Conservation (phyloP, 1,284 basidiomycete genomes). For the Anthracocystis walkeri region DNA sequence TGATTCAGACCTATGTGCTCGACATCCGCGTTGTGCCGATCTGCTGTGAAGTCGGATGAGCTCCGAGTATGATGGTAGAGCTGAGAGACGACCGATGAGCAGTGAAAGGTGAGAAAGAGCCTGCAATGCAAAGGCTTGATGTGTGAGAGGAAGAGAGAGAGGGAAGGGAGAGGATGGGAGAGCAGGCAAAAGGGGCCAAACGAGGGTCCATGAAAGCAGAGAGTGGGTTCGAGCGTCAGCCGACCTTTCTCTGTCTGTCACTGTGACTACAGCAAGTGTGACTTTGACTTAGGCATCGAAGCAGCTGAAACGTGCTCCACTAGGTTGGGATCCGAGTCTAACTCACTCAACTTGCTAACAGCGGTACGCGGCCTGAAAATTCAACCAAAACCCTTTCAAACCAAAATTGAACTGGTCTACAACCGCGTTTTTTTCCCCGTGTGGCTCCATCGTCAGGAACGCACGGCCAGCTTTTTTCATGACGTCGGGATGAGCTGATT, state of each 20-base stretch:
- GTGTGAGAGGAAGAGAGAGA: background rate
- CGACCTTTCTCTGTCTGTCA: background rate
- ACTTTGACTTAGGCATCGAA: conserved; percentile 1
- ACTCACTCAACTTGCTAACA: too few species aligned
- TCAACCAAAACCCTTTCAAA: background rate
- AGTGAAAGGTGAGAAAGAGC: background rate
- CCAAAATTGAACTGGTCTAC: background rate
- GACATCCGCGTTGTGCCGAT: background rate
- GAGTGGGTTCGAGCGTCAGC: conserved; percentile 2
- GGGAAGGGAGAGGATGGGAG: background rate
- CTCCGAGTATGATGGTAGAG: too few species aligned
- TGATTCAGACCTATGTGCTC: background rate
- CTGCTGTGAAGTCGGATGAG: too few species aligned
- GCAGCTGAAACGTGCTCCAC: conserved; percentile 9
- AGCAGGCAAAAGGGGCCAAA: background rate
- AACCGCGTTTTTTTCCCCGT: conserved; percentile 3
- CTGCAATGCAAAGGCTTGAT: background rate
- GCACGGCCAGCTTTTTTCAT: too few species aligned
- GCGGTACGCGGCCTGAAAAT: background rate
- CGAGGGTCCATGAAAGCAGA: background rate
- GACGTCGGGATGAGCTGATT: too few species aligned
- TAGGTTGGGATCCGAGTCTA: background rate
- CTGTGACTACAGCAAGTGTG: background rate
- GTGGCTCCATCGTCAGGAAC: too few species aligned
- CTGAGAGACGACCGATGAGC: background rate